Base-by-base conservation (phyloP, 2,329 filamentous ascomycete genomes). In the Parastagonospora avenae region DNA sequence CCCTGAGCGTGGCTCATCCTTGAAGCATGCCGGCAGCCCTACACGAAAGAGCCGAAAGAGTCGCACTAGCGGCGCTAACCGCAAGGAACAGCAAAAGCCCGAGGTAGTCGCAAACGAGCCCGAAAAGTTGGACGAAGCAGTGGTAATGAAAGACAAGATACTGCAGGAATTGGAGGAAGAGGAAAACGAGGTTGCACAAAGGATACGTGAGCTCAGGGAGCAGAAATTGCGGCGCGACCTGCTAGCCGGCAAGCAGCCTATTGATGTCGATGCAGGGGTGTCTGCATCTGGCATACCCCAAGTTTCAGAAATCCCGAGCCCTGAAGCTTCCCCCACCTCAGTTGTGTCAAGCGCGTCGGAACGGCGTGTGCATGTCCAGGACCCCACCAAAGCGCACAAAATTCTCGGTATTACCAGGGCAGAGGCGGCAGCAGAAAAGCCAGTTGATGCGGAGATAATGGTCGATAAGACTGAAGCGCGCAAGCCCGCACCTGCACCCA, bases 151-250 rank as follows among this genome's bases (percentile, higher is more conserved):
- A 42, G 65, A 67, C 24, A 67, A 64, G 40, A 62, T 71, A 27
- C 47, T 73, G 12, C 63, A 64, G 39, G 70, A 73, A 41, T 44
- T 73, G 35, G 69, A 71, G 48, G 63, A 65, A 33, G 79, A 77
- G 48, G 81, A 84, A 27, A 83, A 80, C 56, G 77, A 83, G 35
- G 83, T 86, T 6, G 82, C 80, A 31, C 79, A 79, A 48, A 75
- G 81, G 37, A 86, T 86, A 43, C 78, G 79, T 60, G 77, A 86
- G 60, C 66, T 86, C 29, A 81, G 81, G 62, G 79, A 82, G 58
- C 81, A 82, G 55, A 82, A 84, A 57, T 76, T 82, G 67, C 76
- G 78, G 61, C 78, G 82, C 52, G 79, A 84, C 39, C 76, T 74
- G 57, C 62, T 71, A 55, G 67, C 71, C 33, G 65, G 66, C 33